Conservation (phyloP, 495 filamentous ascomycete species). For the Ramalina peruviana region DNA sequence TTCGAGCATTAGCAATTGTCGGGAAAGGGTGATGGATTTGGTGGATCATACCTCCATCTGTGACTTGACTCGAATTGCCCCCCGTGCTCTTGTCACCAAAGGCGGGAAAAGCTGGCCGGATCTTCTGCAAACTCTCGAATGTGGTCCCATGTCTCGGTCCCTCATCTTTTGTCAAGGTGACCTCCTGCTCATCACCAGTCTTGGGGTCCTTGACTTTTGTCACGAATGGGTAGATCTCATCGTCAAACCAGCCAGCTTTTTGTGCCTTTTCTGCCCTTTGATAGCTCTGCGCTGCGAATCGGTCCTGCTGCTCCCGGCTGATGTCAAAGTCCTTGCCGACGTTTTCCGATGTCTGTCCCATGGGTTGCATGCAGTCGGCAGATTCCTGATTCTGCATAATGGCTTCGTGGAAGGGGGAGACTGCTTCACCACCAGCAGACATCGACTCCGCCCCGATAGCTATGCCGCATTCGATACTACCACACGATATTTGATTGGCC, state of each 20-base stretch:
- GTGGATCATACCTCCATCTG: constrained; percentile 53
- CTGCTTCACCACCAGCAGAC: constrained; percentile 53
- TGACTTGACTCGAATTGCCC: constrained; percentile 93
- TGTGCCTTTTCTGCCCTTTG: constrained; percentile 77
- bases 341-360: constrained; percentile 97
- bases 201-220: constrained; percentile 70
- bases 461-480: constrained; percentile 74
- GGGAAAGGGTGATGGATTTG: background rate
- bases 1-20: background rate
- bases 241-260: constrained; percentile 84
- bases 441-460: constrained; percentile 84
- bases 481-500: constrained; percentile 68
- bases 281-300: constrained; percentile 76
- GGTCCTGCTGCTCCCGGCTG: constrained; percentile 63
- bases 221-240: constrained; percentile 83
- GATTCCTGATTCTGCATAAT: constrained; percentile 66
- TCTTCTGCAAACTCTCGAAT: constrained; percentile 64
- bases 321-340: constrained; percentile 86
- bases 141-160: constrained; percentile 85
- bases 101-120: constrained; percentile 78
- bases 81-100: constrained; percentile 82
- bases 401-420: constrained; percentile 65
- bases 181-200: constrained; percentile 59
- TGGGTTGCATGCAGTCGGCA: constrained; percentile 76
- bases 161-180: constrained; percentile 74